Evolutionary conservation across 768 basidiomycete genomes (phyloP), one percentile per base, ranked within the genome.

Genomic region (Leccinum disarticulatum): DNA sequence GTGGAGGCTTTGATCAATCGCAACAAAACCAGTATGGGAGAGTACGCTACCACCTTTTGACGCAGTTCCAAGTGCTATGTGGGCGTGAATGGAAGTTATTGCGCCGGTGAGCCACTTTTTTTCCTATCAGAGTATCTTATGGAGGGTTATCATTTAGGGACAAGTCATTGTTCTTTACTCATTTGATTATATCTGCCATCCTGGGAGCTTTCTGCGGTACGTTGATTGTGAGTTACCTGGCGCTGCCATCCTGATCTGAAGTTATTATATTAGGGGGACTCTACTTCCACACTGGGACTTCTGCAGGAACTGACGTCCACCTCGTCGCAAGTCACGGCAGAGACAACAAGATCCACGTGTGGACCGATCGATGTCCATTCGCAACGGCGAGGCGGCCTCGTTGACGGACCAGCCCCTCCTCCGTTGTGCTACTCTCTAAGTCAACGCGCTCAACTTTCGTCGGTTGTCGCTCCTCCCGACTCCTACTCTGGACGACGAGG

Each of bases 371-470:
- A 71, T 76, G 25, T 76, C 78, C 25, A 76, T 85, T 49, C 62
- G 73, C 19, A 80, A 85, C 6, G 83, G 84, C 17, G 79, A 77
- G 15, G 84, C 87, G 4, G 88, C 87, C 2, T 77, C 81, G 0
- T 66, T 81, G 43, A 76, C 81, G 2, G 80, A 77, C 31, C 71
- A 82, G 7, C 77, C 81, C 1, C 73, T 0, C 90, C 90, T 3
- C 60, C 69, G 8, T 71, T 91, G 3, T 69, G 74, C 10, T 88
- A 87, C 65, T 88, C 90, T 0, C 75, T 98, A 93, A 66, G 87
- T 95, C 60, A 99, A 99, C 69, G 87, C 96, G 2, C 80, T 98
- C 57, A 97, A 96, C 68, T 98, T 90, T 71, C 98, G 96, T 74
- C 85, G 89, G 2, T 95, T 97, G 73, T 89, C 91, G 6, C 77